Base-by-base conservation (phyloP, 352 stramenopile genomes). In the Pythium apleroticum region DNA sequence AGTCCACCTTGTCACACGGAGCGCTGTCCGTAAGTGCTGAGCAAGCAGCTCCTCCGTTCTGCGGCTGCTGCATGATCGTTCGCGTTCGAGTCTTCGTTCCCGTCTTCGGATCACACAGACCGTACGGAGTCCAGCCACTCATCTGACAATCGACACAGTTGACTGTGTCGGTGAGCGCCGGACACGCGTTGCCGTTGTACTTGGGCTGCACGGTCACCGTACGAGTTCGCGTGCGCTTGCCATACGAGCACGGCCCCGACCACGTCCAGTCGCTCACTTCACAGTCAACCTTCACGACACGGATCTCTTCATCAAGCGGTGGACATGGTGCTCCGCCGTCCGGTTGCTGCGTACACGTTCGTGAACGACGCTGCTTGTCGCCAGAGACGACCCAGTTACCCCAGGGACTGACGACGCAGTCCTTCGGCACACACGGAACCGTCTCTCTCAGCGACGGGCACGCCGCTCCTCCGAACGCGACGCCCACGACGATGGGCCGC, bases 281-380 rank as follows among this genome's bases (percentile, higher is more conserved):
- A 54, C 69, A 76, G 57, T 80, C 65, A 8, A 80, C 54, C 41
- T 73, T 74, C n/a, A 53, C 17, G 24, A 72, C 52, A 9, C 57
- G 52, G 3, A 55, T 35, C 55, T 83, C 64, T 53, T 86, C 78
- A 1, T 73, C 65, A 6, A 88, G 60, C 0, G 72, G 39, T 4
- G 81, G 79, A 19, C 81, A 90, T 3, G 71, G 66, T 4, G 66
- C 63, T 1, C 81, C 81, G 11, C 81, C 81, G 20, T 88, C 59
- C 0, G 65, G 58, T n/a, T 64, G 17, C 30, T 64, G 58, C 4
- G 48, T 64, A 19, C 20, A 24, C 8, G 35, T 33, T 2, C 65
- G 58, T 14, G 63, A 73, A 20, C 71, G 67, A 9, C 52, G 49
- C n/a, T 74, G 61, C 53, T 30, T 63, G 52, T 30, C 20, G 11